These are phyloP conservation scores for Vitis hybrid DNA, from an alignment of 177 flowering plant genomes.

Conservation along the genomic window DNA sequence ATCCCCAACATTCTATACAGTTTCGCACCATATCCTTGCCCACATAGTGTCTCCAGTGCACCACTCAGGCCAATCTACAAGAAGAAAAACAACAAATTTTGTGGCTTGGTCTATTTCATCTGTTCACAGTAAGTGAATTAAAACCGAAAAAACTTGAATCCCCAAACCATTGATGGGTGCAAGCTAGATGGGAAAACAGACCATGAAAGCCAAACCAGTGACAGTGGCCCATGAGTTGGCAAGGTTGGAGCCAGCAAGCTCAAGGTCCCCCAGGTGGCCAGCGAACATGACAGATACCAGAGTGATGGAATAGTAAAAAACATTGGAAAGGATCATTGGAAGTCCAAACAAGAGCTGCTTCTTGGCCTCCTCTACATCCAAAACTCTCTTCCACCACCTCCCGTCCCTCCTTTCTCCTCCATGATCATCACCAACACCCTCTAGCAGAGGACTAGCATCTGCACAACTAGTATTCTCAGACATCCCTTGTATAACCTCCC, in stretches of 20 bases:
- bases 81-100: background rate
- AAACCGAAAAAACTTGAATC: background rate
- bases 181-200: background rate
- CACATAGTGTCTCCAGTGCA: conserved; percentile 88
- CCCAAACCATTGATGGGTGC: too few relatives aligned
- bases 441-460: too few relatives aligned
- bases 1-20: conserved; percentile 64
- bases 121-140: too few relatives aligned
- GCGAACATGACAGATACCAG: conserved; percentile 74
- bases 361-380: conserved; percentile 63
- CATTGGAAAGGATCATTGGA: conserved; percentile 65
- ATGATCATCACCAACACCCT: background rate
- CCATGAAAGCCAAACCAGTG: conserved; percentile 75
- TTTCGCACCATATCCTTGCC: conserved; percentile 87
- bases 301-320: conserved; percentile 52
- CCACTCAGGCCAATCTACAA: conserved; percentile 80
- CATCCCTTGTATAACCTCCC: too few relatives aligned
- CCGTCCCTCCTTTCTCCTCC: conserved; percentile 2
- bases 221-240: conserved; percentile 82
- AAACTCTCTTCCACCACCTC: conserved; percentile 33
- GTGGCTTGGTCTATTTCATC: too few relatives aligned
- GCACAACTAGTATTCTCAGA: too few relatives aligned
- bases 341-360: conserved; percentile 44
- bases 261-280: conserved; percentile 64
- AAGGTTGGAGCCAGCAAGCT: conserved; percentile 75